Evolutionary conservation across 257 asterid genomes (phyloP).

Genomic region (Sherardia arvensis): DNA sequence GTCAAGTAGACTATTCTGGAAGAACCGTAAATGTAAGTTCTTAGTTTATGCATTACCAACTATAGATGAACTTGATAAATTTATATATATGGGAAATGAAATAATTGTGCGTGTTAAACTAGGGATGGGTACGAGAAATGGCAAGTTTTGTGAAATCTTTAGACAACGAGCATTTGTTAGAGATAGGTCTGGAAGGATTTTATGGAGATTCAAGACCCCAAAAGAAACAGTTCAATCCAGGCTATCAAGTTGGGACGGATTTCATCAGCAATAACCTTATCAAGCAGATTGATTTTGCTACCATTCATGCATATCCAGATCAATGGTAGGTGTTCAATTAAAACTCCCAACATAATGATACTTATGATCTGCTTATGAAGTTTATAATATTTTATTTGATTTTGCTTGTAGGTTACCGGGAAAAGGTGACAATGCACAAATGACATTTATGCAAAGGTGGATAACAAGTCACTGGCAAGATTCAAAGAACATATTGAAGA

Average conservation of each 20-base stretch:
- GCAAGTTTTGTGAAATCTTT: conserved; percentile 44
- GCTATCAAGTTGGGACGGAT: conserved; percentile 47
- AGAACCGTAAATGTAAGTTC: conserved; percentile 40
- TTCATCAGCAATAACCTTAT: conserved; percentile 40
- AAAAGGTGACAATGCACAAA: conserved; percentile 40
- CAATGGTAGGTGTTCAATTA: conserved; percentile 23
- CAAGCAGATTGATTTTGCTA: conserved; percentile 42
- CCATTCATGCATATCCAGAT: conserved; percentile 60
- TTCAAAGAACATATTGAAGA: conserved; percentile 39
- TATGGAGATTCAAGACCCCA: conserved; percentile 46
- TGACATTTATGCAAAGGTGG: conserved; percentile 67
- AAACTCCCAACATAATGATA: no score
- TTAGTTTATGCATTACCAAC: background rate
- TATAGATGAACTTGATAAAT: background rate
- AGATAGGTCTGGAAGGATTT: conserved; percentile 61
- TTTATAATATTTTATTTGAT: background rate
- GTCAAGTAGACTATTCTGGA: conserved; percentile 63
- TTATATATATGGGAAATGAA: no score
- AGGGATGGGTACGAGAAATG: conserved; percentile 50
- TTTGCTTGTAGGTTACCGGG: conserved; percentile 38
- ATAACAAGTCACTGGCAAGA: conserved; percentile 54
- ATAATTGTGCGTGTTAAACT: background rate
- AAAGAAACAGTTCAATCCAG: conserved; percentile 43
- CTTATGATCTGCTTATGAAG: no score
- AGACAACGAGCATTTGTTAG: conserved; percentile 41